Evolutionary conservation across 179 eudicot species (phyloP).

Genomic region (Heliamphora pulchella): DNA sequence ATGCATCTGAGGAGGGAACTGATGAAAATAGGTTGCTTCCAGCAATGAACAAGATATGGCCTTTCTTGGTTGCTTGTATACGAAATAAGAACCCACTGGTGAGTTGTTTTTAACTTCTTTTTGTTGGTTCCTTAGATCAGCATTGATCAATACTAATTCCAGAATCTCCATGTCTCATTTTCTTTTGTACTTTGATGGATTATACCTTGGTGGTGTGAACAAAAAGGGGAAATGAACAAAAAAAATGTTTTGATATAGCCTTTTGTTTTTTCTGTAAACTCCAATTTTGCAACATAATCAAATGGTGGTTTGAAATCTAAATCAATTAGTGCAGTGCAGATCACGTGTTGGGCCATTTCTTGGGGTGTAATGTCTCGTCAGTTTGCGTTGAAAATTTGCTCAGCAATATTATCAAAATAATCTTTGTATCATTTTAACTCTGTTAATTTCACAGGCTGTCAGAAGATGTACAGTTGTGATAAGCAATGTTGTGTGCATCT

Average conservation of each 20-base stretch:
- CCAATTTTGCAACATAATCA: not conserved
- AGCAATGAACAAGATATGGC: conserved; percentile 90
- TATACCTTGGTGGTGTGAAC: not conserved
- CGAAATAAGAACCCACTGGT: conserved; percentile 71
- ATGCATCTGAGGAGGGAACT: conserved; percentile 53
- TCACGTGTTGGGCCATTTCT: not conserved
- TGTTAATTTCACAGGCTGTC: conserved; percentile 45
- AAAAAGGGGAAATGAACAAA: not conserved
- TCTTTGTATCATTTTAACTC: not conserved
- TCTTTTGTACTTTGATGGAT: not conserved
- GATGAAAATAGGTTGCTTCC: conserved; percentile 89
- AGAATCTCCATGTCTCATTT: not conserved
- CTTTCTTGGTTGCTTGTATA: conserved; percentile 68
- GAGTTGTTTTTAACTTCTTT: conserved; percentile 20
- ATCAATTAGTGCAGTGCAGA: not conserved
- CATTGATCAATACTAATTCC: not conserved
- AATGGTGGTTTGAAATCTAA: not conserved
- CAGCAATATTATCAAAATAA: not conserved
- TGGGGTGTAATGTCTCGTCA: not conserved
- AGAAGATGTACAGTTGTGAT: conserved; percentile 55
- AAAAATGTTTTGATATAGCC: not conserved
- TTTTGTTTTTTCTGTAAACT: not conserved
- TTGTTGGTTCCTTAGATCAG: not conserved
- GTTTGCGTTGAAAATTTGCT: not conserved
- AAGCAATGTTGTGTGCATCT: conserved; percentile 48